Base-by-base conservation (phyloP, 2,329 filamentous ascomycete species). In the Nothophaeocryptopus gaeumannii region DNA sequence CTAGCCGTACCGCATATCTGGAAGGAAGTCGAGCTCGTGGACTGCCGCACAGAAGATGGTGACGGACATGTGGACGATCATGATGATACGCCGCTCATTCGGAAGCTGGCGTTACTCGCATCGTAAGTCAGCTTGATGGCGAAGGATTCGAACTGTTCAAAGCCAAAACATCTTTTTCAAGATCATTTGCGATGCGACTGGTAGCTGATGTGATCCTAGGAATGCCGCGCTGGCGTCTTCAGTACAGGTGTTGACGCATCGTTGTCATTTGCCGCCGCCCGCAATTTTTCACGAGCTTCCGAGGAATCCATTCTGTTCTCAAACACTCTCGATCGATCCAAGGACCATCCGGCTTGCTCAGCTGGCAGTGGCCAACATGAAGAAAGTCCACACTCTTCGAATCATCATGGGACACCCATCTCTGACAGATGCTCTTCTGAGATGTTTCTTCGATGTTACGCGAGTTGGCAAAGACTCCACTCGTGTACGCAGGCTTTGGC, bases 201-300 rank as follows among this genome's bases (percentile, higher is more conserved):
- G 20, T 7, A 31, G 40, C 30, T 48, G 72, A 66, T 5, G 20
- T 26, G 20, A 3, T 7, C 7, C 20, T 26, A 26, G 20, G 4
- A 73, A 72, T 32, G 68, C 72, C 12, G 49, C 50, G 11, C 61
- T 77, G 10, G 74, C 73, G 2, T 60, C 67, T 8, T 70, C 70
- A 47, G 74, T 77, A 8, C 69, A 72, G 8, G 63, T 62, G 5
- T 55, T 77, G 5, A 73, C 68, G 9, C 73, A 76, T 57, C 70
- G 71, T 16, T 77, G 74, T 57, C 73, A 76, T 52, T 60, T 76
- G 1, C 71, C 73, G 1, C 66, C 69, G 2, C 74, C 74, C 0
- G 68, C 68, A 29, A 72, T 75, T 39, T 75, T 74, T 59, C 57
- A 60, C 16, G 72, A 74, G 45, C 63, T 76, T 2, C 72, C 72